phyloP scores from a whole-genome alignment of 1,139 yeast species.

The Candida frijolesensis region DNA sequence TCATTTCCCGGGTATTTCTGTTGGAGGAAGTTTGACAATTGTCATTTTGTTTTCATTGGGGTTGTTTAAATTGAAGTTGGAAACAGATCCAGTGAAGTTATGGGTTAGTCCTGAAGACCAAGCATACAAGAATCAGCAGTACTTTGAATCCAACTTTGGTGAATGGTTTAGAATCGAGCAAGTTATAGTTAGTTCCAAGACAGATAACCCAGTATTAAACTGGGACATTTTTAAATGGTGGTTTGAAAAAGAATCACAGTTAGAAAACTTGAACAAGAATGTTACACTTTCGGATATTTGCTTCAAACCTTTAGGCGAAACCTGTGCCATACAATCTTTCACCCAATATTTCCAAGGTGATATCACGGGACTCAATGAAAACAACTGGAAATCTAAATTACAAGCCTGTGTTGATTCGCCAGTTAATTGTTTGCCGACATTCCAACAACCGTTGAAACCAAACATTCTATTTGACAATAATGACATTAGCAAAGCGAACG shows the following conservation, averaged over 20 bases:
- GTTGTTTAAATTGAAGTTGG: slow-evolving; percentile 56
- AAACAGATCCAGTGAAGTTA: slow-evolving; percentile 74
- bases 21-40: slow-evolving; percentile 45
- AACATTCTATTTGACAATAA: slow-evolving; percentile 60
- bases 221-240: slow-evolving; percentile 84
- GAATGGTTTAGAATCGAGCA: slow-evolving; percentile 92
- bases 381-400: slow-evolving; percentile 57
- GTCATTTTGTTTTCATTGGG: slow-evolving; percentile 56
- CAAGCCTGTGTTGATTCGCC: slow-evolving; percentile 73
- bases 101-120: slow-evolving; percentile 90
- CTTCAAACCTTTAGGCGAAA: slow-evolving; percentile 74
- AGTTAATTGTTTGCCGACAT: slow-evolving; percentile 84
- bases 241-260: slow-evolving; percentile 71
- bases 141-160: slow-evolving; percentile 81
- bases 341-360: slow-evolving; percentile 85
- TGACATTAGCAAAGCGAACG: slow-evolving; percentile 60
- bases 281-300: slow-evolving; percentile 67
- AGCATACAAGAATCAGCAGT: slow-evolving; percentile 66
- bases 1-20: slow-evolving; percentile 55
- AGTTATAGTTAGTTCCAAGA: slow-evolving; percentile 69
- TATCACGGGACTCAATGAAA: slow-evolving; percentile 48
- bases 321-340: slow-evolving; percentile 87
- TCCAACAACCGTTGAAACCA: slow-evolving; percentile 85
- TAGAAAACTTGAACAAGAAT: slow-evolving; percentile 26
- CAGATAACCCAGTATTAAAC: slow-evolving; percentile 59